Evolutionary conservation across 495 filamentous ascomycete genomes (phyloP), one percentile per base, ranked within the genome.

Genomic region (Neurospora sp.): DNA sequence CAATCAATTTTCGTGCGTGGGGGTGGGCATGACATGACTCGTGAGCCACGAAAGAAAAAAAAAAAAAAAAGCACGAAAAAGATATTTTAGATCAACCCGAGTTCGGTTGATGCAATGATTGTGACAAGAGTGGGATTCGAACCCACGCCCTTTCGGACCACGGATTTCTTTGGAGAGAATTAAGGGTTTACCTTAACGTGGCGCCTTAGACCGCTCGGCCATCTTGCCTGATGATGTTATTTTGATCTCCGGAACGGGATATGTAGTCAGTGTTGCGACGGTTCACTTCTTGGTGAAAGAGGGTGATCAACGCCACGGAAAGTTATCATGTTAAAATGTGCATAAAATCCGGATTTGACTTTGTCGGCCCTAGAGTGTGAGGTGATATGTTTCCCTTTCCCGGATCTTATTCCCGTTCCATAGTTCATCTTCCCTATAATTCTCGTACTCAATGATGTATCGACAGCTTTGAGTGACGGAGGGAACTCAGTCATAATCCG

Each of bases 111-210:
- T 41, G 4, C 39, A 0, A 40, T 40, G 39, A 35, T 35, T 35
- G 3, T 77, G 74, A 77, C 75, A 76, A 79, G 78, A 79, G 78
- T 79, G 78, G 78, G 76, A 79, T 79, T 79, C 78, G 78, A 79
- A 77, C 78, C 78, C 78, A 79, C 76, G 78, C 78, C 78, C 78
- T 79, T 79, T 79, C 78, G 78, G 78, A 79, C 76, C 71, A 74
- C 73, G 73, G 73, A 74, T 72, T 27, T 61, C 22, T n/a, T n/a
- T n/a, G n/a, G n/a, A n/a, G n/a, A n/a, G n/a, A n/a, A n/a, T n/a
- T n/a, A n/a, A n/a, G n/a, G n/a, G n/a, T n/a, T n/a, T n/a, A n/a
- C n/a, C n/a, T n/a, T n/a, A n/a, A n/a, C n/a, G n/a, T n/a, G n/a
- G n/a, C n/a, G n/a, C n/a, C n/a, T n/a, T n/a, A n/a, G n/a, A n/a